Conservation (phyloP, 179 eudicot species). For the Gypsophila paniculata region DNA sequence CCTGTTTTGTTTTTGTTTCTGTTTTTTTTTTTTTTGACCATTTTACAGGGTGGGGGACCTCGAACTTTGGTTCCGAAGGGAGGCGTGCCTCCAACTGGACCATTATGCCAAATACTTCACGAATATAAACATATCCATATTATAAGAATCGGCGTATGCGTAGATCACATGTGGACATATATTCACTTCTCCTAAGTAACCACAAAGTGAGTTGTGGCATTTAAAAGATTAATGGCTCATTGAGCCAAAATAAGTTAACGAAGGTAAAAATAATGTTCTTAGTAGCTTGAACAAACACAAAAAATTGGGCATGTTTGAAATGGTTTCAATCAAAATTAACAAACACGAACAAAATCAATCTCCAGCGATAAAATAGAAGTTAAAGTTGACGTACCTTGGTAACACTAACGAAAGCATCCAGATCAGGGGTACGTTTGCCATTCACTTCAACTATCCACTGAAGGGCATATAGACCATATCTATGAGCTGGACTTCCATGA, state of each 20-base stretch:
- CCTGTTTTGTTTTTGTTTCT: too few relatives aligned
- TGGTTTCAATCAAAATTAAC: neutral
- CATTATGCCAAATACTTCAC: neutral
- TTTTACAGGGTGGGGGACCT: neutral
- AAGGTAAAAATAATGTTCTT: neutral
- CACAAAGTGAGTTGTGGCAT: neutral
- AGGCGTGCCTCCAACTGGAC: neutral
- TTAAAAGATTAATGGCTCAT: too few relatives aligned
- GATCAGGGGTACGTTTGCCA: conserved; percentile 79
- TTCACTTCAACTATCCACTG: conserved; percentile 96
- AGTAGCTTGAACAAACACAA: neutral
- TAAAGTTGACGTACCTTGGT: conserved; percentile 54
- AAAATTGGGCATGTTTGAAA: neutral
- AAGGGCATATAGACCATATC: conserved; percentile 83
- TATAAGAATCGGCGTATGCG: neutral
- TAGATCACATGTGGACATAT: neutral
- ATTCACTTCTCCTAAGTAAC: neutral
- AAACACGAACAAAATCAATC: neutral
- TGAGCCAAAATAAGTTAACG: too few relatives aligned
- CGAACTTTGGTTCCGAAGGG: too few relatives aligned
- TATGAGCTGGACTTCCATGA: conserved; percentile 85
- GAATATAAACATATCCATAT: neutral
- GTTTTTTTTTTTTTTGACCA: neutral
- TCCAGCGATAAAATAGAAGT: neutral
- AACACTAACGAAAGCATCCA: conserved; percentile 78